phyloP scores from a whole-genome alignment of 805 yeast genomes.

The Candida patagonica region DNA sequence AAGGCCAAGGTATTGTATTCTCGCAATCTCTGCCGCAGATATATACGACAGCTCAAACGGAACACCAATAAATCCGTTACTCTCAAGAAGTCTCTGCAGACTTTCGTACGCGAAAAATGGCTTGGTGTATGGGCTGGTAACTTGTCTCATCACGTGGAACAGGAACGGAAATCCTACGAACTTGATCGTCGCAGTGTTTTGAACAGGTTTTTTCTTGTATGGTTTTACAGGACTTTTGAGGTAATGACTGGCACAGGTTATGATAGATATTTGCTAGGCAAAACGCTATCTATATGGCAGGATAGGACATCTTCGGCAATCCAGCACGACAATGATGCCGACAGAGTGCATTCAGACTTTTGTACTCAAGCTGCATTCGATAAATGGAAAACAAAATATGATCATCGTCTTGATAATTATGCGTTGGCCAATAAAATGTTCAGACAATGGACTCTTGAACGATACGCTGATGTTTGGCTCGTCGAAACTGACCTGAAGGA shows the following conservation, averaged over 20 bases:
- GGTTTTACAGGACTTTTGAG: constrained; percentile 2
- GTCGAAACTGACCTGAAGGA: constrained; percentile 1
- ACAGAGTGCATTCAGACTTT: neutral
- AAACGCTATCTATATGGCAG: neutral
- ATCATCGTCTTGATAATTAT: neutral
- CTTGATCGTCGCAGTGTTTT: neutral
- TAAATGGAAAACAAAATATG: neutral
- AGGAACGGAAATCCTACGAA: neutral
- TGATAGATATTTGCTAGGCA: neutral
- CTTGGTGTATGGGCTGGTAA: neutral
- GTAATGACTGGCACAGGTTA: neutral
- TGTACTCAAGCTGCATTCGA: too few relatives aligned
- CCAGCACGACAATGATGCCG: neutral
- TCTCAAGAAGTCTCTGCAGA: neutral
- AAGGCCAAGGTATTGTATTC: neutral
- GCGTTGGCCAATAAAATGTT: constrained; percentile 1
- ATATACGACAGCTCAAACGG: neutral
- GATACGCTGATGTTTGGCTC: constrained; percentile 8
- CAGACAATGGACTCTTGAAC: neutral
- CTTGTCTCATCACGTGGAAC: neutral
- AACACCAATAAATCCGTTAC: neutral
- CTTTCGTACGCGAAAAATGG: neutral
- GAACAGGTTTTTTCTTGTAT: neutral
- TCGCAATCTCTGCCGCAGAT: neutral
- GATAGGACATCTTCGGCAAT: neutral